phyloP scores from a whole-genome alignment of 306 rosid genomes.

The Hippophae rhamnoides region DNA sequence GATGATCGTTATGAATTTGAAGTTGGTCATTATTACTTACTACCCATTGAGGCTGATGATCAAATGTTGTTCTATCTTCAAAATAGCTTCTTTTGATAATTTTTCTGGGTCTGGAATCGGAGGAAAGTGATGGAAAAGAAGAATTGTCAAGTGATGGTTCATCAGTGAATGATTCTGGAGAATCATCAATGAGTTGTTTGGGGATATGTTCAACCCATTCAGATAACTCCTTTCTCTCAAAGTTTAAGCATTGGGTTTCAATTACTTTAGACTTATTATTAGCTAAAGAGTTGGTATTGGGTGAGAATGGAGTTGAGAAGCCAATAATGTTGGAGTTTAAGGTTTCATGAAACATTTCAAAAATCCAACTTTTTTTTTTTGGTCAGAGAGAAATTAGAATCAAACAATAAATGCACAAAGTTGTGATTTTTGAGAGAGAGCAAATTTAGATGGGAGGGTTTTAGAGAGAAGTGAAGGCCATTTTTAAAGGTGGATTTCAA shows the following conservation, averaged over 20 bases:
- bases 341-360: constrained; percentile 39
- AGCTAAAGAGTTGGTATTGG: not conserved
- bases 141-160: too few species aligned
- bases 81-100: constrained; percentile 6
- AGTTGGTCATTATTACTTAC: constrained; percentile 7
- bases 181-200: constrained; percentile 56
- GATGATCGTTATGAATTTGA: constrained; percentile 29
- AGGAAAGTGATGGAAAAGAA: too few species aligned
- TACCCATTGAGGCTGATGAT: constrained; percentile 16
- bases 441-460: constrained; percentile 14
- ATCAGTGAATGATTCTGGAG: constrained; percentile 21
- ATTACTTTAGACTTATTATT: constrained; percentile 24
- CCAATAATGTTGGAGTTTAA: constrained; percentile 29
- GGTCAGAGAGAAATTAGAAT: not conserved
- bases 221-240: constrained; percentile 38
- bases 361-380: constrained; percentile 31
- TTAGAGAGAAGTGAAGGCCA: constrained; percentile 22
- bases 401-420: not conserved
- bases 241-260: constrained; percentile 30
- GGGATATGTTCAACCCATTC: constrained; percentile 65
- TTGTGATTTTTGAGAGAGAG: not conserved
- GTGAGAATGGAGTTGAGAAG: constrained; percentile 20
- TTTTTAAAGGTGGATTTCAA: constrained; percentile 33
- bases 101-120: too few species aligned
- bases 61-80: constrained; percentile 2